Conservation (phyloP, 192 early-diverging fungal genomes). For the Pilobolus umbonatus region DNA sequence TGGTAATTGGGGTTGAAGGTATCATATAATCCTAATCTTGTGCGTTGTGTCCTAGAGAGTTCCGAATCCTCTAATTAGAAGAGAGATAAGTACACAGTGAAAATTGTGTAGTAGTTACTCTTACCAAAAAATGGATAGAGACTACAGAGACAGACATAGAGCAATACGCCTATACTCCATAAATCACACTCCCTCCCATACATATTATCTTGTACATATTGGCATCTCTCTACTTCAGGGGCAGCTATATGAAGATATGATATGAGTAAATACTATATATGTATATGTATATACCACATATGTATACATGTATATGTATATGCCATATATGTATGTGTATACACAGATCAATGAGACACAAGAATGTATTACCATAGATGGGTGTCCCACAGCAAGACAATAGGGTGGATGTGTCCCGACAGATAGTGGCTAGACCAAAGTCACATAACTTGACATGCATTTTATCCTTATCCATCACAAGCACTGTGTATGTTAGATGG, state of each 20-base stretch:
- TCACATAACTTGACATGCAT: constrained; percentile 83
- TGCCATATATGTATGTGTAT: not conserved
- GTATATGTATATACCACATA: constrained; percentile 31
- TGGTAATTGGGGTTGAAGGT: not conserved
- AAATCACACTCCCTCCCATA: constrained; percentile 53
- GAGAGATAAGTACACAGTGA: not conserved
- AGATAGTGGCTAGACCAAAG: constrained; percentile 82
- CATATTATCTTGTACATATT: not conserved
- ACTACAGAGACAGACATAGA: constrained; percentile 90
- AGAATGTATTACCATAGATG: constrained; percentile 49
- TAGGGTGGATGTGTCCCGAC: not conserved
- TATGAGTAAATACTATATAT: not conserved
- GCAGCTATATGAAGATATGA: not conserved
- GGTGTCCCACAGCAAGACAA: constrained; percentile 81
- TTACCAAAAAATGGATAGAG: constrained; percentile 70
- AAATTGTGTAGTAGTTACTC: not conserved
- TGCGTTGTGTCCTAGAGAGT: not conserved
- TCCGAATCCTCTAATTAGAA: not conserved
- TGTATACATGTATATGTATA: no score
- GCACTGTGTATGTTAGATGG: constrained; percentile 20
- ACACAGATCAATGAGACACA: not conserved
- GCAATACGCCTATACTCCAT: constrained; percentile 92
- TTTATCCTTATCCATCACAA: constrained; percentile 40
- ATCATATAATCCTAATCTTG: not conserved
- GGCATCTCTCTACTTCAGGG: constrained; percentile 1